Evolutionary conservation across 176 grass and related monocot species (phyloP).

Genomic region (Phyllostachys edulis): DNA sequence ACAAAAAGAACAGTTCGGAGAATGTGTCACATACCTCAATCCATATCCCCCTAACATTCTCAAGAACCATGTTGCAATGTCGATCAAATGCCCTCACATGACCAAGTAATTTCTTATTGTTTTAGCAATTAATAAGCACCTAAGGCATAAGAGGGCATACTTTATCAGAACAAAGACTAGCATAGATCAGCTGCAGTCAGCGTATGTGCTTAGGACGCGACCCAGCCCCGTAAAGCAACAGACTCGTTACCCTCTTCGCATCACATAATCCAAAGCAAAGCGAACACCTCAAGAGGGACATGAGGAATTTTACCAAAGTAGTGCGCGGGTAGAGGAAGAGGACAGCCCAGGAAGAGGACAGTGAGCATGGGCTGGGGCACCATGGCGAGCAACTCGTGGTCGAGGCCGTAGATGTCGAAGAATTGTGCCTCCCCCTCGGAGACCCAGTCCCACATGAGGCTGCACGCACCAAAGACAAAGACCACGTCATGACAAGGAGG

Average conservation of each 20-base stretch:
- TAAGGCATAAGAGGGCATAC: constrained; percentile 15
- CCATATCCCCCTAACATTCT: constrained; percentile 97
- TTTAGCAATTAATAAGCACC: constrained; percentile 95
- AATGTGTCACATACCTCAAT: constrained; percentile 57
- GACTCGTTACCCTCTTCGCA: no score
- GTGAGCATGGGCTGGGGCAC: constrained; percentile 82
- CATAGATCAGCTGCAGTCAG: neutral
- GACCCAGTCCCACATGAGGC: constrained; percentile 76
- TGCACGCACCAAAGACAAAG: no score
- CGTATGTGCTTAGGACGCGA: neutral
- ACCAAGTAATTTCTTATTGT: constrained; percentile 94
- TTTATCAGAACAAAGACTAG: neutral
- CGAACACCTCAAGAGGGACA: no score
- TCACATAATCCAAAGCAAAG: no score
- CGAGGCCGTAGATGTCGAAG: constrained; percentile 86
- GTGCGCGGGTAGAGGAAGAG: constrained; percentile 79
- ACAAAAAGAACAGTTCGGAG: neutral
- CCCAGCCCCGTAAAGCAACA: no score
- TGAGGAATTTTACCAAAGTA: no score
- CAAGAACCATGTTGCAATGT: constrained; percentile 97
- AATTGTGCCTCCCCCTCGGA: constrained; percentile 73
- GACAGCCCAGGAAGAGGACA: no score
- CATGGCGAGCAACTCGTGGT: constrained; percentile 76
- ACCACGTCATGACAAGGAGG: no score
- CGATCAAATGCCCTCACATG: constrained; percentile 92